These are phyloP conservation scores for Pyrenochaeta sp. DNA, from an alignment of 2,329 filamentous ascomycete genomes.

Conservation along the genomic window DNA sequence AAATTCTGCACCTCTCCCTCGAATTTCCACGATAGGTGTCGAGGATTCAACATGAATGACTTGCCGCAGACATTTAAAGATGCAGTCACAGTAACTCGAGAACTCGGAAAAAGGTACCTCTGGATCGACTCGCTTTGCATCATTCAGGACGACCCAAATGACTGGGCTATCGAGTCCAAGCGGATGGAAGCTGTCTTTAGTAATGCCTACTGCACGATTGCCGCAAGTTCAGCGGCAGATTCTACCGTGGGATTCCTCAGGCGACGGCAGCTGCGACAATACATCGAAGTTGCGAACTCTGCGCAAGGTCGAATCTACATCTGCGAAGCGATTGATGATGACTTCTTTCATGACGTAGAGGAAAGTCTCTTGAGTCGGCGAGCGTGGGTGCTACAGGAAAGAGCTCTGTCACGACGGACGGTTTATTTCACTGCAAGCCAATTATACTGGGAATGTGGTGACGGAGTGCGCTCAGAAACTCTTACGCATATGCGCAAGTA, in stretches of 20 bases:
- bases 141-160: neutral
- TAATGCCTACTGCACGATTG: conserved; percentile 8
- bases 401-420: conserved; percentile 26
- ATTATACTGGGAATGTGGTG: conserved; percentile 33
- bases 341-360: conserved; percentile 6
- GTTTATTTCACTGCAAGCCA: conserved; percentile 31
- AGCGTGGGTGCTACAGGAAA: conserved; percentile 25
- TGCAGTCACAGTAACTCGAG: conserved; percentile 6
- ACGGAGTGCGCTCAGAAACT: conserved; percentile 20
- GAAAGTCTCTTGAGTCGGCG: conserved; percentile 5
- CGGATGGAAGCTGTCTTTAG: conserved; percentile 7
- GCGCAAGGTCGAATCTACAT: conserved; percentile 2
- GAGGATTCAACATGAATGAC: neutral
- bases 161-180: conserved; percentile 1
- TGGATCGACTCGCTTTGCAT: conserved; percentile 11
- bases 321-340: conserved; percentile 1
- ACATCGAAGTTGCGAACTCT: neutral
- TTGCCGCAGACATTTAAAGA: conserved; percentile 11
- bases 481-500: neutral
- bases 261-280: neutral
- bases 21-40: neutral
- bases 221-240: conserved; percentile 6
- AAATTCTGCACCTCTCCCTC: conserved; percentile 1
- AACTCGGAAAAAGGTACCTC: conserved; percentile 4
- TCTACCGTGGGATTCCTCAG: conserved; percentile 6